phyloP scores from a whole-genome alignment of 345 rosid genomes.

The Balakata baccata region DNA sequence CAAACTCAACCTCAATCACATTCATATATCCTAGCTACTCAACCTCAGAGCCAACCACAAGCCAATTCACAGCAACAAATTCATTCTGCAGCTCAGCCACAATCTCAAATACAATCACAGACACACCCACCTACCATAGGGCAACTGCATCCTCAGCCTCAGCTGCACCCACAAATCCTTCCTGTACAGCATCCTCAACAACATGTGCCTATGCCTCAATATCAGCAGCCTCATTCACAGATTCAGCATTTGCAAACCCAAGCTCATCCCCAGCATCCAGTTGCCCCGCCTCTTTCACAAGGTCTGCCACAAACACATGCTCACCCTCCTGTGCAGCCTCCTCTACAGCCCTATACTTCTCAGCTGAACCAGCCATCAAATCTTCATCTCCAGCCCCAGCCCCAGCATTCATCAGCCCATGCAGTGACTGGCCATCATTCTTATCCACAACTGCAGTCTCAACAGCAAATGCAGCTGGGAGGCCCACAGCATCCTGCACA shows the following conservation, averaged over 20 bases:
- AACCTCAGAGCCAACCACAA: slow-evolving; percentile 37
- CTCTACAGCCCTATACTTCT: slow-evolving; percentile 20
- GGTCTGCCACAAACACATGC: slow-evolving; percentile 32
- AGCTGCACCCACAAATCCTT: slow-evolving; percentile 23
- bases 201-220: slow-evolving; percentile 30
- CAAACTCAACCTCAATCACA: slow-evolving; percentile 33
- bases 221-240: slow-evolving; percentile 43
- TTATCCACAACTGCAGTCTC: slow-evolving; percentile 46
- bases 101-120: slow-evolving; percentile 28
- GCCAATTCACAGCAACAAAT: slow-evolving; percentile 37
- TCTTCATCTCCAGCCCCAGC: slow-evolving; percentile 36
- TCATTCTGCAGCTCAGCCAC: slow-evolving; percentile 25
- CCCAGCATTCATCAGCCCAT: slow-evolving; percentile 35
- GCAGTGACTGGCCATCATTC: slow-evolving; percentile 55
- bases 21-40: slow-evolving; percentile 33
- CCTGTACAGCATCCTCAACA: slow-evolving; percentile 34
- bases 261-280: slow-evolving; percentile 20
- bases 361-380: slow-evolving; percentile 35
- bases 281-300: slow-evolving; percentile 22
- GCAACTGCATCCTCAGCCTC: slow-evolving; percentile 31
- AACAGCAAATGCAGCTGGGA: slow-evolving; percentile 38
- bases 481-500: slow-evolving; percentile 34
- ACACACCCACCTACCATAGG: slow-evolving; percentile 20
- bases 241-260: slow-evolving; percentile 34
- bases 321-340: slow-evolving; percentile 29